These are phyloP conservation scores for Wallacemonas sp. DNA, from an alignment of 208 protist genomes.

Conservation along the genomic window DNA sequence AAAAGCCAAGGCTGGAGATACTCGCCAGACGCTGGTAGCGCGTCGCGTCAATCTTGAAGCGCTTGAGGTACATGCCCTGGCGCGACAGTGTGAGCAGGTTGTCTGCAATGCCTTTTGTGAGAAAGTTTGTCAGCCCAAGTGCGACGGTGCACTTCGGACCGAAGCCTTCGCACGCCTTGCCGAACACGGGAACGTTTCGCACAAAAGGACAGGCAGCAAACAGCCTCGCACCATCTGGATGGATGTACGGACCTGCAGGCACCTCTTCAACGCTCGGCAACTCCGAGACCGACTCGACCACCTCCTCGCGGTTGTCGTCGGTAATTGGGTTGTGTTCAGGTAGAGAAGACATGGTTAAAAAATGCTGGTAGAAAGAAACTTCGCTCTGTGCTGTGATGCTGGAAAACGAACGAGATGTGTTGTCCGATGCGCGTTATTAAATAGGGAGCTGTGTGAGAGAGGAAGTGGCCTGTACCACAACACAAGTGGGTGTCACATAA, in stretches of 20 bases:
- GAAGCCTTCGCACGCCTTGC: slow-evolving; percentile 17
- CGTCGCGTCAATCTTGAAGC: slow-evolving; percentile 19
- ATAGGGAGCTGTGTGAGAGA: too few relatives aligned
- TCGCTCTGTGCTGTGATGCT: neutral
- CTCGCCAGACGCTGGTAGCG: slow-evolving; percentile 27
- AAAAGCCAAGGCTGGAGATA: slow-evolving; percentile 22
- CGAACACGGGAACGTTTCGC: slow-evolving; percentile 19
- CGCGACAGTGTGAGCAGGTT: slow-evolving; percentile 15
- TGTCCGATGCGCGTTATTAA: too few relatives aligned
- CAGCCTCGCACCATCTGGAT: slow-evolving; percentile 15
- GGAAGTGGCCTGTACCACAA: too few relatives aligned
- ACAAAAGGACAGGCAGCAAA: slow-evolving; percentile 16
- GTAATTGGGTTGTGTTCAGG: neutral
- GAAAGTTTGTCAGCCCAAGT: slow-evolving; percentile 27
- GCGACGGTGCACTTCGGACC: slow-evolving; percentile 20
- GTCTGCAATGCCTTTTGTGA: slow-evolving; percentile 27
- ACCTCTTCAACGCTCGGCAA: slow-evolving; percentile 11
- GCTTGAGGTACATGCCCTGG: slow-evolving; percentile 15
- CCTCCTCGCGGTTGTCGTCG: neutral
- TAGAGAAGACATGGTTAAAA: slow-evolving; percentile 6
- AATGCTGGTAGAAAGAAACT: neutral
- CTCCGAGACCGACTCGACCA: slow-evolving; percentile 3
- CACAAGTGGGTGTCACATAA: too few relatives aligned
- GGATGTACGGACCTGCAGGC: slow-evolving; percentile 9
- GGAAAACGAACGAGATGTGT: neutral